phyloP scores from a whole-genome alignment of 305 asterid species.

The Solanum hybrid region DNA sequence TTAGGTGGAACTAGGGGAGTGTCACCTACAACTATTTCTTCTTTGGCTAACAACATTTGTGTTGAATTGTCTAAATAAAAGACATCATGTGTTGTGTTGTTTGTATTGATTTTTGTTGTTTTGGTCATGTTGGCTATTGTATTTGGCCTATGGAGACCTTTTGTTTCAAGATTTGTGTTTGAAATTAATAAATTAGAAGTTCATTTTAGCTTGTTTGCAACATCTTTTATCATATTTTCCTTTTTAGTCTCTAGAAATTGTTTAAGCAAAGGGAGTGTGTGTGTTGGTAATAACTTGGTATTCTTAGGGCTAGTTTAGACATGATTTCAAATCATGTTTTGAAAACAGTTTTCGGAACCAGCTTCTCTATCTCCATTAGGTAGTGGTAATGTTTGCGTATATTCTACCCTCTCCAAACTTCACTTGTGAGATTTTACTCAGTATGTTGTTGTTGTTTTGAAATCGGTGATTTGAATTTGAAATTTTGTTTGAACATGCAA shows the following conservation, averaged over 20 bases:
- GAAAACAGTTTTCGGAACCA: neutral
- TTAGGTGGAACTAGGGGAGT: conserved; percentile 67
- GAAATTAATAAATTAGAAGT: neutral
- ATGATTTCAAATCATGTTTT: neutral
- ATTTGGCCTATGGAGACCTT: neutral
- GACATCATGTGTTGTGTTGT: neutral
- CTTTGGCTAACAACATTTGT: conserved; percentile 44
- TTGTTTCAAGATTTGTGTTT: neutral
- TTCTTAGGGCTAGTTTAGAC: neutral
- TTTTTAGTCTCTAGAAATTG: neutral
- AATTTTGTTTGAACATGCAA: neutral
- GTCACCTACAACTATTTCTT: conserved; percentile 62
- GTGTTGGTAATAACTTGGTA: neutral
- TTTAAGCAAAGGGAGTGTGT: neutral
- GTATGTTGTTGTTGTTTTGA: neutral
- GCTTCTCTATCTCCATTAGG: no score
- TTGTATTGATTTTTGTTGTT: neutral
- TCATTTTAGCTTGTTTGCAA: neutral
- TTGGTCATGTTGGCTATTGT: neutral
- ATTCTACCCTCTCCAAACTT: neutral
- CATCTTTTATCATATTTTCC: no score
- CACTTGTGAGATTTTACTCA: no score
- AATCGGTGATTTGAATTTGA: neutral
- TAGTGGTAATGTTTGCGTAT: neutral
- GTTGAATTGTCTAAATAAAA: conserved; percentile 29